Evolutionary conservation across 805 yeast genomes (phyloP).

Genomic region (Kodamaea fukazawae): DNA sequence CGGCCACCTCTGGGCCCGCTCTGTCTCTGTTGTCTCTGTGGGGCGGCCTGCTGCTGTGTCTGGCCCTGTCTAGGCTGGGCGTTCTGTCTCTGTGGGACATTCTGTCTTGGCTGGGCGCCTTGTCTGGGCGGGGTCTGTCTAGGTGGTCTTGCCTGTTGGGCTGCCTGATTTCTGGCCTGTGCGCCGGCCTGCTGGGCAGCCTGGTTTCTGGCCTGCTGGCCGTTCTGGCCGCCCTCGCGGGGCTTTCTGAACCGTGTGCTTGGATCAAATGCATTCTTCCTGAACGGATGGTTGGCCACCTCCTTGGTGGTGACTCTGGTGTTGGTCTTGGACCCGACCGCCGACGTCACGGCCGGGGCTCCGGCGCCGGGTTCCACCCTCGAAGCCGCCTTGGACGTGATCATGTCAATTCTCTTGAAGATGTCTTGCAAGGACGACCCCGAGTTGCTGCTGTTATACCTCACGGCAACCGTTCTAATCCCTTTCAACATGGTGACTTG

Average conservation of each 20-base stretch:
- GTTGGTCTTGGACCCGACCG: too few species aligned
- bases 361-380: not conserved
- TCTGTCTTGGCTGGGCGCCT: too few species aligned
- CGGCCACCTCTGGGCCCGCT: too few species aligned
- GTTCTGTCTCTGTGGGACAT: too few species aligned
- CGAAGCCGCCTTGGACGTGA: constrained; percentile 17
- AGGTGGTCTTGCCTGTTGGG: too few species aligned
- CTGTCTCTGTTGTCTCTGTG: too few species aligned
- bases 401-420: constrained; percentile 35
- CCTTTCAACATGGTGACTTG: not conserved
- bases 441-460: constrained; percentile 11
- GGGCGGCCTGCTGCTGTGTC: too few species aligned
- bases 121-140: too few species aligned
- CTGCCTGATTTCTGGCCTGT: too few species aligned
- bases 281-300: constrained; percentile 14
- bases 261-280: constrained; percentile 8
- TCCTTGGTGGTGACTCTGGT: not conserved
- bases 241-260: not conserved
- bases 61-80: too few species aligned
- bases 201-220: not conserved
- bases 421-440: constrained; percentile 30
- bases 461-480: constrained; percentile 1
- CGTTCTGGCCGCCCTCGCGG: not conserved
- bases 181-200: too few species aligned
- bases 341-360: constrained; percentile 3